A percentile compares a stretch with the other conserved stretches of the same genome.
Evolutionary conservation across 208 protist species (phyloP).

Genomic region (Leishmania gerbilli): DNA sequence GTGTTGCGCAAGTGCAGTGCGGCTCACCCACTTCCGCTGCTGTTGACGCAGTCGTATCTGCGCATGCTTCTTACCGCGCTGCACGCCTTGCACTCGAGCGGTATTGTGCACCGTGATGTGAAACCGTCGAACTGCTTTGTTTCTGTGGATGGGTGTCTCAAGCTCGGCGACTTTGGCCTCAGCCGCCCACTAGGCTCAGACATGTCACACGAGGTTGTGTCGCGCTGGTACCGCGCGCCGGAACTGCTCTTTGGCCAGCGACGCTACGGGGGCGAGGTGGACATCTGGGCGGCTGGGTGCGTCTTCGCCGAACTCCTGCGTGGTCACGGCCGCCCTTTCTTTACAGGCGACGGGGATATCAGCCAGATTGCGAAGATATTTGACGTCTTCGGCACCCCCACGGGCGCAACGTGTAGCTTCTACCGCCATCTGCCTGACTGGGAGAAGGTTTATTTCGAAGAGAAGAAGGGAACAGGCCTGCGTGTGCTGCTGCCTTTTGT

Average conservation of each 20-base stretch:
- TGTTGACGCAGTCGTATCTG: conserved; percentile 34
- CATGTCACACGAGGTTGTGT: conserved; percentile 96
- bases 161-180: conserved; percentile 96
- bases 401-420: conserved; percentile 76
- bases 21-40: conserved; percentile 30
- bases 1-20: conserved; percentile 40
- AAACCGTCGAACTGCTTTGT: conserved; percentile 91
- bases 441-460: conserved; percentile 85
- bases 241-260: conserved; percentile 97
- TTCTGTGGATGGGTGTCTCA: conserved; percentile 58
- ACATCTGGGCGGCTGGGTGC: conserved; percentile 96
- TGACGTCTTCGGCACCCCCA: conserved; percentile 97
- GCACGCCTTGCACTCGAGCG: conserved; percentile 53
- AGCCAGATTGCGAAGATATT: conserved; percentile 91
- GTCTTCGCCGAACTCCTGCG: conserved; percentile 98
- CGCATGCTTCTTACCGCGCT: conserved; percentile 73
- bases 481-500: conserved; percentile 67
- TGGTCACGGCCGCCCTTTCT: conserved; percentile 85
- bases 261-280: conserved; percentile 94
- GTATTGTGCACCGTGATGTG: conserved; percentile 88
- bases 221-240: conserved; percentile 98
- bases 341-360: conserved; percentile 87
- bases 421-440: conserved; percentile 94
- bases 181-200: conserved; percentile 84
- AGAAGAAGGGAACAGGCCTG: conserved; percentile 43